A percentile compares a stretch with the other conserved stretches of the same genome.
Evolutionary conservation across 805 yeast genomes (phyloP).

Genomic region (Clavispora santaluciae): DNA sequence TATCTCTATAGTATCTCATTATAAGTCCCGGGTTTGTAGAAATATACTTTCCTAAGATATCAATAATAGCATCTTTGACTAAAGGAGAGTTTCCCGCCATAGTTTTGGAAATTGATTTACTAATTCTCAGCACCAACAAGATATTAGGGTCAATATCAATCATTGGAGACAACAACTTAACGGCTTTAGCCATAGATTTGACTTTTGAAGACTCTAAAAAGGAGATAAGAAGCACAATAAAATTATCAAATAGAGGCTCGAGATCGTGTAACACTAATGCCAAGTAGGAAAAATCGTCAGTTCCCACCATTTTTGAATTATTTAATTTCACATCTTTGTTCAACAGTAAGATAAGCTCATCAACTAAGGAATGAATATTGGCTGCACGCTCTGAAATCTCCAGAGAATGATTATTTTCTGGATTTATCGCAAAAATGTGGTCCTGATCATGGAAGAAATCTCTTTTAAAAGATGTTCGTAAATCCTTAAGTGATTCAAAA

Average conservation of each 20-base stretch:
- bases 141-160: constrained; percentile 50
- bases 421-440: neutral
- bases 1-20: constrained; percentile 44
- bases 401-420: neutral
- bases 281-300: no score
- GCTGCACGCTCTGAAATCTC: neutral
- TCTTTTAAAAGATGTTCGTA: neutral
- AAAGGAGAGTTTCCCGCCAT: constrained; percentile 61
- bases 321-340: neutral
- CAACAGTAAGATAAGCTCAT: constrained; percentile 2
- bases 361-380: constrained; percentile 2
- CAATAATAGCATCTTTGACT: constrained; percentile 73
- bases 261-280: constrained; percentile 2
- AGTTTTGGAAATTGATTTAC: constrained; percentile 45
- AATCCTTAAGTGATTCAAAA: neutral
- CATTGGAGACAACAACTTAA: constrained; percentile 56
- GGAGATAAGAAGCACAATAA: constrained; percentile 43
- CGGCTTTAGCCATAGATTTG: constrained; percentile 47
- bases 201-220: constrained; percentile 27
- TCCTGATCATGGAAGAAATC: neutral
- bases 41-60: constrained; percentile 51
- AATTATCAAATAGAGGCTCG: constrained; percentile 32
- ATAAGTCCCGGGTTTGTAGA: constrained; percentile 40
- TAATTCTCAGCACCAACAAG: constrained; percentile 46
- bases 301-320: no score